Percentiles rank a stretch among this genome's conserved stretches.
phyloP scores from a whole-genome alignment of 768 basidiomycete species.

The Calocera viscosa region DNA sequence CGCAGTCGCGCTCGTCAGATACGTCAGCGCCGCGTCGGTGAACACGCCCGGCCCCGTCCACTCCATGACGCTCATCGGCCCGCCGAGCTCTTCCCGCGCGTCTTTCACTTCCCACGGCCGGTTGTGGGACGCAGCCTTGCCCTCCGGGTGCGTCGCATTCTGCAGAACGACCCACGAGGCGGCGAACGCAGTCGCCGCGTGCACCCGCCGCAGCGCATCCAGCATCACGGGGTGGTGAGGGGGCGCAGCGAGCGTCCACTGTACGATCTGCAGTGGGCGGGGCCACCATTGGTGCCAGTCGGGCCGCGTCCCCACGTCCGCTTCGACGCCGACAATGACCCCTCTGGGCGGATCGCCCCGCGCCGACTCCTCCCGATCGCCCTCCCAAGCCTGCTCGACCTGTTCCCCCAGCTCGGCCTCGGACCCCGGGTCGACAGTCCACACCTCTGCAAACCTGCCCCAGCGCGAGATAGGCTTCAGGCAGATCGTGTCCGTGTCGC shows the following conservation, averaged over 20 bases:
- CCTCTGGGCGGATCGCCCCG: not conserved
- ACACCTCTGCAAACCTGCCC: conserved; percentile 17
- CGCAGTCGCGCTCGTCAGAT: not conserved
- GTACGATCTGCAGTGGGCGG: conserved; percentile 32
- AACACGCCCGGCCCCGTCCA: conserved; percentile 29
- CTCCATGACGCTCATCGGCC: conserved; percentile 30
- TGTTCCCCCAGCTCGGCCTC: not conserved
- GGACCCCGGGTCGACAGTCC: not conserved
- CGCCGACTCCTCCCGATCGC: not conserved
- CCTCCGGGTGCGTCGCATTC: conserved; percentile 14
- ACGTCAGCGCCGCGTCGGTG: conserved; percentile 16
- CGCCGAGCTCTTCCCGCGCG: conserved; percentile 16
- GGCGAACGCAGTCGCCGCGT: conserved; percentile 18
- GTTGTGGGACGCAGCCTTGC: conserved; percentile 19
- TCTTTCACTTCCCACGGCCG: conserved; percentile 14
- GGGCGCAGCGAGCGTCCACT: conserved; percentile 34
- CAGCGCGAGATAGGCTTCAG: conserved; percentile 25
- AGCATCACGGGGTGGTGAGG: conserved; percentile 33
- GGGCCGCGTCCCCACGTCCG: conserved; percentile 28
- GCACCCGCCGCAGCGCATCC: conserved; percentile 29
- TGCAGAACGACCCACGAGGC: conserved; percentile 11
- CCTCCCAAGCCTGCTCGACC: not conserved
- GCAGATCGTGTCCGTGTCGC: conserved; percentile 28
- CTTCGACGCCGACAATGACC: conserved; percentile 34
- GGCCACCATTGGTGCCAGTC: conserved; percentile 33